Evolutionary conservation across 306 rosid species (phyloP), one percentile per base, ranked within the genome.

Genomic region (Inga laurina): DNA sequence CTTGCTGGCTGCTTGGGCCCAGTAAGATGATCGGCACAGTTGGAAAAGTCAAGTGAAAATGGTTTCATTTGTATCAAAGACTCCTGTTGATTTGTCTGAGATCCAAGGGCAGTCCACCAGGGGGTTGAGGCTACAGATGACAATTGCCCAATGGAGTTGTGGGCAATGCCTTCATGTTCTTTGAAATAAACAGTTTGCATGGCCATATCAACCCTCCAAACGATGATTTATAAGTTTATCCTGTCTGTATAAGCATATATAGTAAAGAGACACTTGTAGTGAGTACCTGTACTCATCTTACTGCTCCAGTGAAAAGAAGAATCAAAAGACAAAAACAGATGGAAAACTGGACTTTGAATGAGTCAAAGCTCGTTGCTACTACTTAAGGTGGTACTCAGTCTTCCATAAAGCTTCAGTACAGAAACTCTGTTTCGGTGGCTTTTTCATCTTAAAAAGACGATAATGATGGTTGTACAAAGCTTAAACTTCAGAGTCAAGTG

Each of bases 101-200:
- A 83, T 84, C 91, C 90, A 46, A 85, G 79, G 85, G 85, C 82
- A 82, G 78, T 75, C 97, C 87, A 91, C 91, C 94, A 88, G 75
- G 89, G 88, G 12, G 85, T 85, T 66, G 91, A 82, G 75, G 90
- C 44, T 41, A 35, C 77, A 56, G 95, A 78, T 77, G 93, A 77
- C 71, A 88, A n/a, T 79, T 89, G 97, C 56, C 93, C 92, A 37
- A 85, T 72, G 15, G 87, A 71, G 73, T 89, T 89, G 24, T 75
- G 87, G 30, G 71, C 82, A 82, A 83, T 30, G 79, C 91, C 92
- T 83, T 90, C 92, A 74, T 86, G 88, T 82, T 89, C 97, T 81
- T 90, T 91, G 86, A 87, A 82, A 78, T 69, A 88, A 11, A 78
- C 83, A 70, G 94, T 85, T 82, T 90, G 91, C 92, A 81, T 81